These are phyloP conservation scores for Phytophthora uliginosa DNA, from an alignment of 352 stramenopile species.

Conservation along the genomic window DNA sequence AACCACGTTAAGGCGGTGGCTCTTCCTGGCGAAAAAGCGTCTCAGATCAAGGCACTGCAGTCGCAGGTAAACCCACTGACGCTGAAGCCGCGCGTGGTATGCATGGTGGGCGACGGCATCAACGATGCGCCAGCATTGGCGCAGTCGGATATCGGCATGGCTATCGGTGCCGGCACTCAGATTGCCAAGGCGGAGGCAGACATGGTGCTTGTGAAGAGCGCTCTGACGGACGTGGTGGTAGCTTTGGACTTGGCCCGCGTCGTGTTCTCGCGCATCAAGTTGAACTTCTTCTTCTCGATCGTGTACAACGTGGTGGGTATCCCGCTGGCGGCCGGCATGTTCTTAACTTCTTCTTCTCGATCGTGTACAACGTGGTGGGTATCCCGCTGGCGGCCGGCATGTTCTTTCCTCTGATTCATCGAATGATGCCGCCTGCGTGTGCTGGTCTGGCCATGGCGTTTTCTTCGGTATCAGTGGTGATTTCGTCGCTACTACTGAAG, in stretches of 20 bases:
- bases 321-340: slow-evolving; percentile 84
- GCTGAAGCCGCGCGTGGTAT: slow-evolving; percentile 84
- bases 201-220: slow-evolving; percentile 92
- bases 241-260: slow-evolving; percentile 84
- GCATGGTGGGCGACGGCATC: slow-evolving; percentile 96
- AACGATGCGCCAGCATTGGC: slow-evolving; percentile 96
- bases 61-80: slow-evolving; percentile 76
- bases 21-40: slow-evolving; percentile 95
- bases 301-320: slow-evolving; percentile 90
- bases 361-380: slow-evolving; percentile 88
- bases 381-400: slow-evolving; percentile 88
- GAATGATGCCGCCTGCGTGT: slow-evolving; percentile 87
- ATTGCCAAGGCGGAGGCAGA: slow-evolving; percentile 90
- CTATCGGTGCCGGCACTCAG: slow-evolving; percentile 93
- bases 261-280: slow-evolving; percentile 84
- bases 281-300: slow-evolving; percentile 93
- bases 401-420: slow-evolving; percentile 88
- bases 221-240: slow-evolving; percentile 86
- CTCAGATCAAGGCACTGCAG: slow-evolving; percentile 91
- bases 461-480: slow-evolving; percentile 89
- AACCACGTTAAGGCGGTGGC: slow-evolving; percentile 89
- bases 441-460: slow-evolving; percentile 91
- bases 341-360: slow-evolving; percentile 92
- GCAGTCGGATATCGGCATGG: slow-evolving; percentile 94
- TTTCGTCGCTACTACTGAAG: slow-evolving; percentile 90